A percentile compares a stretch with the other conserved stretches of the same genome.
These are phyloP conservation scores for Trichoderma asperellum DNA, from an alignment of 2,329 filamentous ascomycete genomes.

Conservation along the genomic window DNA sequence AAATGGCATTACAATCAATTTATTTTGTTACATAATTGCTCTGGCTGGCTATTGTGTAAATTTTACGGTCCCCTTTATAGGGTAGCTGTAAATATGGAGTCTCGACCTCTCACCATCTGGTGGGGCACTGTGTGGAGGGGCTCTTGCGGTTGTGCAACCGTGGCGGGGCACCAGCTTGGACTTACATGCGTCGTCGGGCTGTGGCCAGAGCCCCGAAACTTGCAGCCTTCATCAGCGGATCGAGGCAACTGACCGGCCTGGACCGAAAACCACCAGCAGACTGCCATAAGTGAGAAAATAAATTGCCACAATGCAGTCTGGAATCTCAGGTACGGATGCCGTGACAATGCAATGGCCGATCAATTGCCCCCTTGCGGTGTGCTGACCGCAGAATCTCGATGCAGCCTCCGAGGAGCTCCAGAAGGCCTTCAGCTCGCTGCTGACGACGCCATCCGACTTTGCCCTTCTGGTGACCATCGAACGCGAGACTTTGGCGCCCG, in stretches of 20 bases:
- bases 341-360: not conserved
- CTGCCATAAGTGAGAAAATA: not conserved
- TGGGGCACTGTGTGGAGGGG: slow-evolving; percentile 24
- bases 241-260: slow-evolving; percentile 1
- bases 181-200: slow-evolving; percentile 28
- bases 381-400: slow-evolving; percentile 23
- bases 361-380: slow-evolving; percentile 4
- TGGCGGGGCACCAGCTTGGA: slow-evolving; percentile 28
- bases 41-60: not conserved
- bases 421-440: slow-evolving; percentile 70
- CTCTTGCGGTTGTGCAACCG: slow-evolving; percentile 11
- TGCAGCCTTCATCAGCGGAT: slow-evolving; percentile 20
- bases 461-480: slow-evolving; percentile 73
- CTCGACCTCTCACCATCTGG: not conserved
- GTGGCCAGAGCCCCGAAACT: slow-evolving; percentile 16
- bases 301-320: slow-evolving; percentile 68
- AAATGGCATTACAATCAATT: not conserved
- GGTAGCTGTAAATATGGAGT: not conserved
- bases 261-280: not conserved
- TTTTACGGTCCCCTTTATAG: not conserved
- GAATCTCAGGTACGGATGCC: slow-evolving; percentile 67
- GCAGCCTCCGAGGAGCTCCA: slow-evolving; percentile 78
- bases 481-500: slow-evolving; percentile 68
- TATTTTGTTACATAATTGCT: not conserved
- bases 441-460: slow-evolving; percentile 64